phyloP scores from a whole-genome alignment of 2,329 filamentous ascomycete species.

The Calonectria henricotiae region DNA sequence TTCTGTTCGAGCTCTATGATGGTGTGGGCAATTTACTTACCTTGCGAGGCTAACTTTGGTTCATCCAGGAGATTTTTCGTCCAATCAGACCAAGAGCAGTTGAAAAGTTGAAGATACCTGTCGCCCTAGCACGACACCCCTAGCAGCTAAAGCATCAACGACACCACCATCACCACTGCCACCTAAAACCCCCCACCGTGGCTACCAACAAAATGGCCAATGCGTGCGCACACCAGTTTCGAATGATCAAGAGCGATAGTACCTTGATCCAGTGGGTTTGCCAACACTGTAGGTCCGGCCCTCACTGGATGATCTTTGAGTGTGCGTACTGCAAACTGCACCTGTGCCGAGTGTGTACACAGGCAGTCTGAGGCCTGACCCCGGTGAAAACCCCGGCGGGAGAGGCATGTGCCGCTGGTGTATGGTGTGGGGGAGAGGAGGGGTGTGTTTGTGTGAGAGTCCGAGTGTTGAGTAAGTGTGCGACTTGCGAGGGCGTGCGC shows the following conservation, averaged over 20 bases:
- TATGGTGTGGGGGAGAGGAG: slow-evolving; percentile 40
- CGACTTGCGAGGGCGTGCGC: slow-evolving; percentile 31
- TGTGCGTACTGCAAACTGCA: slow-evolving; percentile 80
- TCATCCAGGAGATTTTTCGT: slow-evolving; percentile 36
- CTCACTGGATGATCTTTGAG: slow-evolving; percentile 79
- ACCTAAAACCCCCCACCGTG: slow-evolving; percentile 38
- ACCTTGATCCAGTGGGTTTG: slow-evolving; percentile 78
- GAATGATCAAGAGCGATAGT: slow-evolving; percentile 78
- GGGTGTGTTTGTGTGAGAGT: slow-evolving; percentile 38
- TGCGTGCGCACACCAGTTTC: slow-evolving; percentile 76
- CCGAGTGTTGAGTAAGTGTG: slow-evolving; percentile 27
- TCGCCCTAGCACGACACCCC: slow-evolving; percentile 36
- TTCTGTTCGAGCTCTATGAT: background rate
- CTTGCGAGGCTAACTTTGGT: slow-evolving; percentile 50
- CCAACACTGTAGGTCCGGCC: slow-evolving; percentile 75
- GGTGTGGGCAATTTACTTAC: slow-evolving; percentile 29
- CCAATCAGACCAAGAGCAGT: slow-evolving; percentile 50
- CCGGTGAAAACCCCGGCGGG: slow-evolving; percentile 35
- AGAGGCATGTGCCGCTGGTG: slow-evolving; percentile 43
- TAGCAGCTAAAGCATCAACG: slow-evolving; percentile 35
- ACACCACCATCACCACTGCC: slow-evolving; percentile 39
- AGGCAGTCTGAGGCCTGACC: slow-evolving; percentile 53
- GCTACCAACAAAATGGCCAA: slow-evolving; percentile 63
- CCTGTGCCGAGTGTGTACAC: slow-evolving; percentile 73
- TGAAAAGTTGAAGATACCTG: slow-evolving; percentile 41